A percentile compares a stretch with the other conserved stretches of the same genome.
phyloP scores from a whole-genome alignment of 2,329 filamentous ascomycete species.

The Fusarium anthophilum region DNA sequence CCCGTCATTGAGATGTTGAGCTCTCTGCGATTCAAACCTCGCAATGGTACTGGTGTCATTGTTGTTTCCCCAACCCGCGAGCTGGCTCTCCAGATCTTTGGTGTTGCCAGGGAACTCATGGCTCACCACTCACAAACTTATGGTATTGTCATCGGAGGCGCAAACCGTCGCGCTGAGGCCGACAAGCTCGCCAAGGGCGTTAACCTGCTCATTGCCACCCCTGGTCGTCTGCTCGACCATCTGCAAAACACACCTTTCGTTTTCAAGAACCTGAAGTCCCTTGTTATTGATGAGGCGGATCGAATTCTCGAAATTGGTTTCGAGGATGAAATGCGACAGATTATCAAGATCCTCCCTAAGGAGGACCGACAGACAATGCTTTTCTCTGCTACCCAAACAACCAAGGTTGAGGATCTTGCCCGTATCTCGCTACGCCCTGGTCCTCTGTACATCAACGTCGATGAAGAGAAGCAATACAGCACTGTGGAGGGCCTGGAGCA shows the following conservation, averaged over 20 bases:
- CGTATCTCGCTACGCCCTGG: constrained; percentile 91
- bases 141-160: constrained; percentile 95
- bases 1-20: constrained; percentile 94
- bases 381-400: constrained; percentile 99
- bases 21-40: constrained; percentile 90
- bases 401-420: constrained; percentile 96
- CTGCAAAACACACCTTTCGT: constrained; percentile 91
- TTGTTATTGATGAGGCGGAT: constrained; percentile 97
- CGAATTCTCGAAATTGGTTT: constrained; percentile 97
- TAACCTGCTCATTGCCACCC: constrained; percentile 93
- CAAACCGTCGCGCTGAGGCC: constrained; percentile 88
- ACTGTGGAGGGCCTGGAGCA: constrained; percentile 96
- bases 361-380: constrained; percentile 93
- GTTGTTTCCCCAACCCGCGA: constrained; percentile 94
- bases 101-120: constrained; percentile 93
- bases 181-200: constrained; percentile 95
- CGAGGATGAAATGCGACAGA: constrained; percentile 97
- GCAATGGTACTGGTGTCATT: constrained; percentile 92
- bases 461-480: constrained; percentile 86
- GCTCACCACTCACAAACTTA: constrained; percentile 92
- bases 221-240: constrained; percentile 91
- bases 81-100: constrained; percentile 94
- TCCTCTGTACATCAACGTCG: constrained; percentile 96
- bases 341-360: constrained; percentile 91
- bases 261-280: constrained; percentile 91